These are phyloP conservation scores for Hemisphaericaspora xylanilytica DNA, from an alignment of 1,139 yeast species.

Conservation along the genomic window DNA sequence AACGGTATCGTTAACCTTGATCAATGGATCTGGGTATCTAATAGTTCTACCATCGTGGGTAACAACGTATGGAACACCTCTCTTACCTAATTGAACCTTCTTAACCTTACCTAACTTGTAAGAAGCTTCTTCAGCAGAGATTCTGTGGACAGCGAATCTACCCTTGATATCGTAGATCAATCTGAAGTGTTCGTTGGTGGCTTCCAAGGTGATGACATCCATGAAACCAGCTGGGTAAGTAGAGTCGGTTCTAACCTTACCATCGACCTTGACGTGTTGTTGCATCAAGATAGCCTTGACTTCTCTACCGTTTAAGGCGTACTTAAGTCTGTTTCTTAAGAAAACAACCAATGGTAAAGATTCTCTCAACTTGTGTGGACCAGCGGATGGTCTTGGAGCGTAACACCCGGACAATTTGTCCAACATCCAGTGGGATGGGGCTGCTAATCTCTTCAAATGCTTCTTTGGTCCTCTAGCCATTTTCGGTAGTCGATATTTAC, in stretches of 20 bases:
- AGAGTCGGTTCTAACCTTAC: conserved; percentile 98
- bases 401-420: conserved; percentile 99
- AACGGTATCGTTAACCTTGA: conserved; percentile 96
- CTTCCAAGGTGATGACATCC: conserved; percentile 96
- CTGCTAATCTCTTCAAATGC: conserved; percentile 47
- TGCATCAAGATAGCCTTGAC: conserved; percentile 99
- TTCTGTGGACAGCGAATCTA: conserved; percentile 99
- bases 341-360: conserved; percentile 96
- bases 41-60: conserved; percentile 99
- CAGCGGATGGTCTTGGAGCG: conserved; percentile 99
- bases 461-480: conserved; percentile 40
- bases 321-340: conserved; percentile 99
- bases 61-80: conserved; percentile 95
- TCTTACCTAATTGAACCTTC: conserved; percentile 97
- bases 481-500: neutral
- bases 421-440: conserved; percentile 99
- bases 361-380: conserved; percentile 99
- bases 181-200: conserved; percentile 99
- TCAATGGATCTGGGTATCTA: conserved; percentile 98
- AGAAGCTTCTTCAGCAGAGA: conserved; percentile 96
- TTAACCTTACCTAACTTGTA: conserved; percentile 98
- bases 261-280: conserved; percentile 98
- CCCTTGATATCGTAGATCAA: conserved; percentile 97
- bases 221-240: conserved; percentile 99
- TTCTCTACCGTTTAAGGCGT: conserved; percentile 99